Evolutionary conservation across 305 asterid genomes (phyloP).

Genomic region (Solanum hybrid): DNA sequence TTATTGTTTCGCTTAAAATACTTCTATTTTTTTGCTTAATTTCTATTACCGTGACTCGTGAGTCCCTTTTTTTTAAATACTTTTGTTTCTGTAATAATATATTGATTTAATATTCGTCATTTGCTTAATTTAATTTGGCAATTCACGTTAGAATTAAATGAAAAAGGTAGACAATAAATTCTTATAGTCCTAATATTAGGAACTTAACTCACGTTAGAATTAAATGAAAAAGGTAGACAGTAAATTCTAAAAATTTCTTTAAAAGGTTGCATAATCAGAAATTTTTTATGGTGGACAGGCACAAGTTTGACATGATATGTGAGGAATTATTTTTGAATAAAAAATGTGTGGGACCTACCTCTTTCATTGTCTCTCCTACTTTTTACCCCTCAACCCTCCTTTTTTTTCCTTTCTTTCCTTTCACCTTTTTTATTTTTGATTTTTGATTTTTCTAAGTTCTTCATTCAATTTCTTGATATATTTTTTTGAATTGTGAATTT

Average conservation of each 20-base stretch:
- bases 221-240: neutral
- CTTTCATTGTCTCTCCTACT: too few species aligned
- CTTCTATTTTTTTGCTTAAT: neutral
- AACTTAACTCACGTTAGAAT: neutral
- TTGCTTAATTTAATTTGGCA: neutral
- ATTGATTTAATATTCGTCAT: neutral
- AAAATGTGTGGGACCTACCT: too few species aligned
- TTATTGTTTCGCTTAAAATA: neutral
- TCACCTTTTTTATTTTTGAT: too few species aligned
- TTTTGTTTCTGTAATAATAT: neutral
- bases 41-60: neutral
- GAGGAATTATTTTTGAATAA: too few species aligned
- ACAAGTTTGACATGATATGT: too few species aligned
- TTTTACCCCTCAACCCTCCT: too few species aligned
- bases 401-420: too few species aligned
- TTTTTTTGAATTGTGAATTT: too few species aligned
- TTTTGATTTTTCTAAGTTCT: too few species aligned
- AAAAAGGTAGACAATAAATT: neutral
- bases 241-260: neutral
- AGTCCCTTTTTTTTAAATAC: neutral
- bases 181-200: neutral
- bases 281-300: too few species aligned
- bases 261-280: neutral
- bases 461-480: too few species aligned
- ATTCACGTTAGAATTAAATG: neutral